Percentiles rank a stretch among this genome's conserved stretches.
These are phyloP conservation scores for Colletotrichum zoysiae DNA, from an alignment of 2,329 filamentous ascomycete genomes.

Conservation along the genomic window DNA sequence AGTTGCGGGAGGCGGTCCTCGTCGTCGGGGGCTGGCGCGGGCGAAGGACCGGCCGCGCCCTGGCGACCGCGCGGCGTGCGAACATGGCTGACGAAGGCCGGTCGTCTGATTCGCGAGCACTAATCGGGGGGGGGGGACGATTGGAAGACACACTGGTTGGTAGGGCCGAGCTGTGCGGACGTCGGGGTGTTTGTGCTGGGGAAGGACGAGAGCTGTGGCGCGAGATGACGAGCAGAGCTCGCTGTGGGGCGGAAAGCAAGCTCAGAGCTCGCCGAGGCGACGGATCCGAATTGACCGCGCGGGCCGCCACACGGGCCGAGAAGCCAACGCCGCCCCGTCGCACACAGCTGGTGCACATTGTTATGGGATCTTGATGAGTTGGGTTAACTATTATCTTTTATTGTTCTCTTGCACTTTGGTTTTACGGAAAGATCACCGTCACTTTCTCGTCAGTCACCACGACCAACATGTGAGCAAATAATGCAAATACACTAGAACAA, in stretches of 20 bases:
- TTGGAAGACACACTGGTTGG: background rate
- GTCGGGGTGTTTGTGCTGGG: background rate
- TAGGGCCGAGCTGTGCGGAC: background rate
- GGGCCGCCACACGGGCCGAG: conserved; percentile 6
- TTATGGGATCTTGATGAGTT: too few species aligned
- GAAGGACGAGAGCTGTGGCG: background rate
- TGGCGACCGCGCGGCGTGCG: conserved; percentile 7
- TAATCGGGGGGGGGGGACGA: too few species aligned
- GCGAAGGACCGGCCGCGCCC: conserved; percentile 15
- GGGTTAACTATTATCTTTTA: too few species aligned
- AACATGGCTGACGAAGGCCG: conserved; percentile 1
- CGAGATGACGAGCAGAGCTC: conserved; percentile 4
- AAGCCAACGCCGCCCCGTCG: background rate
- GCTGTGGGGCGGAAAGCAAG: conserved; percentile 1
- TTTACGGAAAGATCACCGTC: too few species aligned
- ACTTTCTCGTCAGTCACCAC: too few species aligned
- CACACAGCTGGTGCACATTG: background rate
- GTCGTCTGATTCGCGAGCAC: background rate
- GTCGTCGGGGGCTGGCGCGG: background rate
- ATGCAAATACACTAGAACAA: too few species aligned
- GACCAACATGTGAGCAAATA: too few species aligned
- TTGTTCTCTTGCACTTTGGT: too few species aligned
- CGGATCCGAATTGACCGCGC: background rate
- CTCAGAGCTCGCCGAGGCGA: background rate
- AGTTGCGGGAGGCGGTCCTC: background rate